phyloP scores from a whole-genome alignment of 2,329 filamentous ascomycete species.

The Ceratocystis diversiconidia region DNA sequence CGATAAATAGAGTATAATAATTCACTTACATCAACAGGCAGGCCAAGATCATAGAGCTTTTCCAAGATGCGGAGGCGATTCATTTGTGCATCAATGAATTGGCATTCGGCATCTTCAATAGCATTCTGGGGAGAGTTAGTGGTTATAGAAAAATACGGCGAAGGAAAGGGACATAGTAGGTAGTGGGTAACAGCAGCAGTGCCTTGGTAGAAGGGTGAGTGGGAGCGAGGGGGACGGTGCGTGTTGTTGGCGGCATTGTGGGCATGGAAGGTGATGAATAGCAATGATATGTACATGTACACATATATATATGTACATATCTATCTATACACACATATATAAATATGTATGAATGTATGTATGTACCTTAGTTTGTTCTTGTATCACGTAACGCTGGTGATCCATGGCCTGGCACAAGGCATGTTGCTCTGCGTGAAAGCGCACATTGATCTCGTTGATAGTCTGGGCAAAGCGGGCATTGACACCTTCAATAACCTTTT shows the following conservation, averaged over 20 bases:
- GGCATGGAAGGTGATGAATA: too few relatives aligned
- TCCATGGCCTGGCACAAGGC: slow-evolving; percentile 12
- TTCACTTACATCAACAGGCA: slow-evolving; percentile 37
- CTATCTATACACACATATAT: neutral
- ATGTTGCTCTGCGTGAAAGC: slow-evolving; percentile 19
- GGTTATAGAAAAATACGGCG: neutral
- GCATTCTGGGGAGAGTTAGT: slow-evolving; percentile 24
- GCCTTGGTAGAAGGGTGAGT: too few relatives aligned
- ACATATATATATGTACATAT: neutral
- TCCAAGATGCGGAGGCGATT: slow-evolving; percentile 33
- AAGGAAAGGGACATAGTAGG: neutral
- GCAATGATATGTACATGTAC: too few relatives aligned
- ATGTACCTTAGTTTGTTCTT: slow-evolving; percentile 21
- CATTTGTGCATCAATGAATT: slow-evolving; percentile 33
- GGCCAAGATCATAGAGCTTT: slow-evolving; percentile 29
- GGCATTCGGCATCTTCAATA: slow-evolving; percentile 28
- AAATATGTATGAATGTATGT: neutral
- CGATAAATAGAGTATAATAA: too few relatives aligned
- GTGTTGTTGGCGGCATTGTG: too few relatives aligned
- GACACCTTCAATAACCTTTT: slow-evolving; percentile 37
- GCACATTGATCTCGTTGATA: slow-evolving; percentile 19
- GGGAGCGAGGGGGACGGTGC: too few relatives aligned
- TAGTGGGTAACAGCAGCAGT: neutral
- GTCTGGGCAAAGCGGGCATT: slow-evolving; percentile 28
- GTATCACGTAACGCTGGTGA: slow-evolving; percentile 15